These are phyloP conservation scores for Dendrocalamus sinicus DNA, from an alignment of 176 grass and related monocot species.

Conservation along the genomic window DNA sequence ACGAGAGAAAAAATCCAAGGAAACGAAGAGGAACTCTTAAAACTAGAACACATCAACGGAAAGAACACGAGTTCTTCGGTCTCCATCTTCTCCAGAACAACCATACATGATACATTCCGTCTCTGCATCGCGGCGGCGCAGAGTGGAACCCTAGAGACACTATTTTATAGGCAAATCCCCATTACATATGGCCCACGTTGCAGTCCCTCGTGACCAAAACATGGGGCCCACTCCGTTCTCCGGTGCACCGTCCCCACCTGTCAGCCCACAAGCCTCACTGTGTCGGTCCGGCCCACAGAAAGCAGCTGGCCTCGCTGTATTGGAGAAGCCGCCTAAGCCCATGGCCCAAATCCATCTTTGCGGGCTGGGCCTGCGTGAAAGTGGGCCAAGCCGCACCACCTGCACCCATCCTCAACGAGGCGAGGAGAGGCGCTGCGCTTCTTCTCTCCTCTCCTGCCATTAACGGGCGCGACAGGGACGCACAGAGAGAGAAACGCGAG, in stretches of 20 bases:
- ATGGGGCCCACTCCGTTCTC: neutral
- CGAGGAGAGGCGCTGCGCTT: neutral
- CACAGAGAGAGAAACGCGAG: neutral
- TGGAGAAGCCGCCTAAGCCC: no score
- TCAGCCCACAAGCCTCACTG: neutral
- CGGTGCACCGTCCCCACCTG: neutral
- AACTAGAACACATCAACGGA: neutral
- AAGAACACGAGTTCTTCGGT: neutral
- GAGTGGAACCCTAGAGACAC: neutral
- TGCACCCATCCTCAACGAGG: neutral
- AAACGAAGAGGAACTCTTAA: neutral
- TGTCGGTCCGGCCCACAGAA: neutral
- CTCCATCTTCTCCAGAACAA: neutral
- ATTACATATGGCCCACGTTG: neutral
- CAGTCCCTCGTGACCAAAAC: neutral
- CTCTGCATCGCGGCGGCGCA: neutral
- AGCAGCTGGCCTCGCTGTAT: neutral
- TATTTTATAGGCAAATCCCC: neutral
- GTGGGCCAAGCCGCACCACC: neutral
- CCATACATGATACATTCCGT: neutral
- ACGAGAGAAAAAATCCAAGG: neutral
- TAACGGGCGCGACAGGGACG: neutral
- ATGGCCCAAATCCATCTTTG: neutral
- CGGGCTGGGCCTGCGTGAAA: neutral
- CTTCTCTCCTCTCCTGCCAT: neutral